A percentile compares a stretch with the other conserved stretches of the same genome.
Evolutionary conservation across 352 stramenopile genomes (phyloP).

Genomic region (Hyaloperonospora brassicae): DNA sequence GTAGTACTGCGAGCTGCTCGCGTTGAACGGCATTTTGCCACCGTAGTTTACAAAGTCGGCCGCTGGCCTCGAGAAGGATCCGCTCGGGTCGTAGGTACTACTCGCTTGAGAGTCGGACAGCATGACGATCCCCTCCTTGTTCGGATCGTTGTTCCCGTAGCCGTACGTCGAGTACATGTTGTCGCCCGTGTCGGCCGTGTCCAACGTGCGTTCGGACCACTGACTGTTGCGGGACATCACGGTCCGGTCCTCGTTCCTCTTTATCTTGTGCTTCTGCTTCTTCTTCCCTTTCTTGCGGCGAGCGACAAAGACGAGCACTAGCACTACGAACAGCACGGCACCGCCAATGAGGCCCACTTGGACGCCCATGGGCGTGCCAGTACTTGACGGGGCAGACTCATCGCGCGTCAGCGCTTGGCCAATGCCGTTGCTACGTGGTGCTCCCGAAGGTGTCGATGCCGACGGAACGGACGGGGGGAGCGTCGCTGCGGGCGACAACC

Average conservation of each 20-base stretch:
- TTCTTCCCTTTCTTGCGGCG: conserved; percentile 26
- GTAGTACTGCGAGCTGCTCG: conserved; percentile 31
- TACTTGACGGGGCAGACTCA: not conserved
- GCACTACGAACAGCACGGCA: conserved; percentile 30
- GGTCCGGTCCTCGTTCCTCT: conserved; percentile 8
- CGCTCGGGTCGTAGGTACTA: conserved; percentile 15
- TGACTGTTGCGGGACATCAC: conserved; percentile 21
- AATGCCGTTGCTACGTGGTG: not conserved
- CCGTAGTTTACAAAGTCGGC: conserved; percentile 29
- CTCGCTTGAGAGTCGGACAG: conserved; percentile 21
- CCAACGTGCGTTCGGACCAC: conserved; percentile 19
- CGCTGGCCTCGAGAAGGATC: conserved; percentile 16
- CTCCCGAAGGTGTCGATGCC: not conserved
- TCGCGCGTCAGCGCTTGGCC: conserved; percentile 12
- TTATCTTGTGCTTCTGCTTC: conserved; percentile 23
- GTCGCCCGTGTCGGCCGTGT: conserved; percentile 9
- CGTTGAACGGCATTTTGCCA: conserved; percentile 6
- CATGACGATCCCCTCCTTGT: conserved; percentile 14
- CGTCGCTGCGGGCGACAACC: conserved; percentile 1
- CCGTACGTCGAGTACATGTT: conserved; percentile 25
- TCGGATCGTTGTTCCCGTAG: conserved; percentile 24
- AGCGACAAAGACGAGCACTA: conserved; percentile 45
- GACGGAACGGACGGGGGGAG: conserved; percentile 1
- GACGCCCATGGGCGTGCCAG: conserved; percentile 22
- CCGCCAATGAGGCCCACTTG: conserved; percentile 44